A percentile compares a stretch with the other conserved stretches of the same genome.
Conservation (phyloP, 2,329 filamentous ascomycete species). For the Xylariaceae sp. region DNA sequence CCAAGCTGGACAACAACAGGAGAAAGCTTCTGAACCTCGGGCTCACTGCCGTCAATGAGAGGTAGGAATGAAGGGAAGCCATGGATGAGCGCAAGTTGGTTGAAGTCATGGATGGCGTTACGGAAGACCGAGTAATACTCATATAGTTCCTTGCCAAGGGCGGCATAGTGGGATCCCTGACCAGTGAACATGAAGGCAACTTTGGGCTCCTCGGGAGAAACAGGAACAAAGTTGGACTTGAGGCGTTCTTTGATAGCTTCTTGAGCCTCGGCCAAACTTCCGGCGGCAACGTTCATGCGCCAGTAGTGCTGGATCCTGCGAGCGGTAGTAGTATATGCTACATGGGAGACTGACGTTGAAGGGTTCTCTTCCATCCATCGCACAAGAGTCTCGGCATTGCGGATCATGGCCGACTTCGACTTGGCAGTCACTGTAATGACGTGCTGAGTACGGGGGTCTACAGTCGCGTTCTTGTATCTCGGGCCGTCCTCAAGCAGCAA, state of each 20-base stretch:
- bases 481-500: constrained; percentile 60
- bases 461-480: constrained; percentile 27
- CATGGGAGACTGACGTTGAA: constrained; percentile 48
- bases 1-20: constrained; percentile 51
- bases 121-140: constrained; percentile 44
- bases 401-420: constrained; percentile 50
- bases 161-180: constrained; percentile 52
- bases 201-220: constrained; percentile 41
- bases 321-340: constrained; percentile 66
- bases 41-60: constrained; percentile 42
- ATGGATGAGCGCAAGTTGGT: constrained; percentile 45
- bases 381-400: constrained; percentile 53
- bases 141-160: constrained; percentile 48
- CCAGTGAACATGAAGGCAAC: constrained; percentile 52
- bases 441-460: constrained; percentile 52
- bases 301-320: constrained; percentile 56
- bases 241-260: constrained; percentile 39
- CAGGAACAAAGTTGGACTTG: constrained; percentile 40
- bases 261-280: constrained; percentile 39
- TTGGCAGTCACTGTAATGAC: constrained; percentile 56
- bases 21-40: constrained; percentile 41
- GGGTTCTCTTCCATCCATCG: constrained; percentile 48
- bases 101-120: constrained; percentile 52
- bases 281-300: constrained; percentile 46
- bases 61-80: constrained; percentile 54